phyloP scores from a whole-genome alignment of 2,329 filamentous ascomycete genomes.

The Aureobasidium sp. region DNA sequence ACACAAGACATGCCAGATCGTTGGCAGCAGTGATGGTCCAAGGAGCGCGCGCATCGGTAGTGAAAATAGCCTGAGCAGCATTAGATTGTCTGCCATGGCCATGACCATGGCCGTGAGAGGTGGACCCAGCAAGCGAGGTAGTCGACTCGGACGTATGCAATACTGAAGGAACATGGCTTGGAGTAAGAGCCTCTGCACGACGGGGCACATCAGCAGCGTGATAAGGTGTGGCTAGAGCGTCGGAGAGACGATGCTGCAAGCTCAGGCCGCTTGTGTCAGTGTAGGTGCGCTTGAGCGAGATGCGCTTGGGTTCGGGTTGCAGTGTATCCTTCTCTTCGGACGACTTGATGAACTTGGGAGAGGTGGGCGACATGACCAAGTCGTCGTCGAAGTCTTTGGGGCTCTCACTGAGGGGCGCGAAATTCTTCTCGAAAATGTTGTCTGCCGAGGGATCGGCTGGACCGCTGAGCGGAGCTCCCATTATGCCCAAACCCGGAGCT shows the following conservation, averaged over 20 bases:
- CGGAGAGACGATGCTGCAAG: slow-evolving; percentile 74
- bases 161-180: slow-evolving; percentile 18
- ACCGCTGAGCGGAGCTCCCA: slow-evolving; percentile 64
- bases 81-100: slow-evolving; percentile 85
- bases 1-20: slow-evolving; percentile 92
- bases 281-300: slow-evolving; percentile 67
- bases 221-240: slow-evolving; percentile 78
- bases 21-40: slow-evolving; percentile 97
- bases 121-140: slow-evolving; percentile 14
- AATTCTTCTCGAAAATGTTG: slow-evolving; percentile 81
- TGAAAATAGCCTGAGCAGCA: slow-evolving; percentile 92
- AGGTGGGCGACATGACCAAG: not conserved
- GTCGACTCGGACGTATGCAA: slow-evolving; percentile 27
- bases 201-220: slow-evolving; percentile 40
- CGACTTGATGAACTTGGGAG: not conserved
- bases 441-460: slow-evolving; percentile 63
- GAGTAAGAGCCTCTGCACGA: slow-evolving; percentile 17
- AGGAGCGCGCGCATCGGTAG: slow-evolving; percentile 79
- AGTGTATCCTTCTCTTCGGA: not conserved
- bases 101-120: slow-evolving; percentile 46
- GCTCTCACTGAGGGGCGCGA: slow-evolving; percentile 44
- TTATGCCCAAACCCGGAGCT: slow-evolving; percentile 36
- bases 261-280: slow-evolving; percentile 71
- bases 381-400: slow-evolving; percentile 19
- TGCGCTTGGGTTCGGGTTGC: slow-evolving; percentile 13